Conservation (phyloP, 352 stramenopile species). For the Phytopythium cucurbitacearum region DNA sequence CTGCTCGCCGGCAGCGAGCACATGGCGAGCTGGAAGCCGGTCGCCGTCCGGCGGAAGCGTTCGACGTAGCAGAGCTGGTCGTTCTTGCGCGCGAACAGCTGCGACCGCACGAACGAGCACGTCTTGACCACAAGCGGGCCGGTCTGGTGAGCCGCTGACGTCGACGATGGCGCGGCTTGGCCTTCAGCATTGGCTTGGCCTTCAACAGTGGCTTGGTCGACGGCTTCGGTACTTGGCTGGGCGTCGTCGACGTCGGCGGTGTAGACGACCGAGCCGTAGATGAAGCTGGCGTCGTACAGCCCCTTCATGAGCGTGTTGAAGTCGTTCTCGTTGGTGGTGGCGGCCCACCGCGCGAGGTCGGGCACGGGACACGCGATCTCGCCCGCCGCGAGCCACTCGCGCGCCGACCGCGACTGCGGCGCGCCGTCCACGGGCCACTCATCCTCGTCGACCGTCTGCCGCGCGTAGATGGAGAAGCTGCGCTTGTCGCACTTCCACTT, state of each 20-base stretch:
- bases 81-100: slow-evolving; percentile 28
- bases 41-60: slow-evolving; percentile 17
- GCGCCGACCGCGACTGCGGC: slow-evolving; percentile 1
- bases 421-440: slow-evolving; percentile 13
- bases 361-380: slow-evolving; percentile 17
- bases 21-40: slow-evolving; percentile 22
- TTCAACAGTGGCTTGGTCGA: too few species aligned
- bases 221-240: too few species aligned
- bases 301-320: slow-evolving; percentile 32
- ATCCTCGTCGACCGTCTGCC: not conserved
- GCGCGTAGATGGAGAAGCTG: slow-evolving; percentile 21
- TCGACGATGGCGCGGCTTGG: slow-evolving; percentile 7
- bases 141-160: not conserved
- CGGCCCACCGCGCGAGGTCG: slow-evolving; percentile 18
- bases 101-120: slow-evolving; percentile 22
- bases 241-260: slow-evolving; percentile 4
- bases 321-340: slow-evolving; percentile 20
- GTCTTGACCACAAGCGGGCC: slow-evolving; percentile 27
- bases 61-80: slow-evolving; percentile 35
- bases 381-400: slow-evolving; percentile 21
- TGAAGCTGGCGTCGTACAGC: slow-evolving; percentile 37
- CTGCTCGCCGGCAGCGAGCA: slow-evolving; percentile 19
- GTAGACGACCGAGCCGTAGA: slow-evolving; percentile 42
- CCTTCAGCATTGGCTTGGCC: not conserved
- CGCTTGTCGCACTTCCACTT: slow-evolving; percentile 24